A percentile compares a stretch with the other conserved stretches of the same genome.
Conservation (phyloP, 257 asterid genomes). For the Knoxia roxburghii region DNA sequence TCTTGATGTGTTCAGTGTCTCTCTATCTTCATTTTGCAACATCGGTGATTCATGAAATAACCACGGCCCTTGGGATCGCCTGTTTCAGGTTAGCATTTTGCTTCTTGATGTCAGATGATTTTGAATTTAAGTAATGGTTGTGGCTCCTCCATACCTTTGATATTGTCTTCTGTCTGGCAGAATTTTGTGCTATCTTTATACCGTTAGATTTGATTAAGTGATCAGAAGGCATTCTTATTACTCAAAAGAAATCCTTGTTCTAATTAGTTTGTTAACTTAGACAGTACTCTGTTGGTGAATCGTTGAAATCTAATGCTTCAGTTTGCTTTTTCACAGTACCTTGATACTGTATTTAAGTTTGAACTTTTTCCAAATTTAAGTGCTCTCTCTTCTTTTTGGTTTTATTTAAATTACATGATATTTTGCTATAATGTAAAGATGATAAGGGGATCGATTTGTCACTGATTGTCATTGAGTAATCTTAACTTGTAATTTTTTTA, state of each 20-base stretch:
- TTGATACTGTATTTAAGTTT: background rate
- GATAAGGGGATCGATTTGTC: too few relatives aligned
- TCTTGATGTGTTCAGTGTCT: slow-evolving; percentile 37
- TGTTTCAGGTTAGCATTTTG: slow-evolving; percentile 77
- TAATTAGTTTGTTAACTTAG: background rate
- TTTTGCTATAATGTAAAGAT: too few relatives aligned
- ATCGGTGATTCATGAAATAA: slow-evolving; percentile 85
- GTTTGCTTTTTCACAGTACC: background rate
- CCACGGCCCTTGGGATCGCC: slow-evolving; percentile 81
- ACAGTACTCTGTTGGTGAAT: background rate
- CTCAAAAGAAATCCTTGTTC: background rate
- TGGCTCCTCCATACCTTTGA: background rate
- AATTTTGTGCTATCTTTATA: too few relatives aligned
- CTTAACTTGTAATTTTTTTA: too few relatives aligned
- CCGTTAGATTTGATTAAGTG: background rate
- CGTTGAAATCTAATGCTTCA: background rate
- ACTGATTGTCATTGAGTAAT: too few relatives aligned
- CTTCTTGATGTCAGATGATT: slow-evolving; percentile 5
- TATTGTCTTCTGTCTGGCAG: background rate
- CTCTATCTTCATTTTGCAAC: slow-evolving; percentile 87
- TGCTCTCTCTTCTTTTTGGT: background rate
- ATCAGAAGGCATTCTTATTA: background rate
- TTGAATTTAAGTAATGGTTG: background rate
- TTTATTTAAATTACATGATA: too few relatives aligned
- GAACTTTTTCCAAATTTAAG: background rate